Evolutionary conservation across 2,329 filamentous ascomycete genomes (phyloP).

Genomic region (Diaporthe batatas): DNA sequence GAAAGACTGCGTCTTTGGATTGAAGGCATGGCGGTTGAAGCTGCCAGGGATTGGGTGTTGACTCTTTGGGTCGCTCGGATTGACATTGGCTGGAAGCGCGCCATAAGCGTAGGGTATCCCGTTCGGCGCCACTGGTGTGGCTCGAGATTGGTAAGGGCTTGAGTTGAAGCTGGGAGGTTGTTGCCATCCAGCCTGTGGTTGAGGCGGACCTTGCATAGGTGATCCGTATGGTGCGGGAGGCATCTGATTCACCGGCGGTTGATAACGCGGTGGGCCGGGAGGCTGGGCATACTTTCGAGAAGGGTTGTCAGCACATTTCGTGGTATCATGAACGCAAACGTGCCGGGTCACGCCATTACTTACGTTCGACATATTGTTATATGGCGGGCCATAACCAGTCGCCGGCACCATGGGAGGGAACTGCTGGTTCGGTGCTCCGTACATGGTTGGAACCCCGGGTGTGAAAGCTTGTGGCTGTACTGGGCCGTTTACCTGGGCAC

Average conservation of each 20-base stretch:
- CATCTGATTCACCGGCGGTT: conserved; percentile 52
- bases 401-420: conserved; percentile 60
- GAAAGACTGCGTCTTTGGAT: conserved; percentile 94
- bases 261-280: conserved; percentile 52
- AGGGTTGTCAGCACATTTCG: conserved; percentile 7
- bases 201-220: conserved; percentile 50
- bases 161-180: conserved; percentile 49
- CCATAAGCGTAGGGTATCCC: conserved; percentile 80
- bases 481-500: conserved; percentile 49
- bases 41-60: conserved; percentile 89
- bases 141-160: conserved; percentile 47
- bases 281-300: conserved; percentile 54
- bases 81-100: conserved; percentile 78
- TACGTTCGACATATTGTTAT: conserved; percentile 60
- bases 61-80: conserved; percentile 78
- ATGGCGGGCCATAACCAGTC: conserved; percentile 59
- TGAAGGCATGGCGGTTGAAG: conserved; percentile 84
- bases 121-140: conserved; percentile 45
- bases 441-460: conserved; percentile 61
- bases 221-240: conserved; percentile 50
- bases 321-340: not conserved
- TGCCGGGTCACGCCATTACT: conserved; percentile 47
- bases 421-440: conserved; percentile 57
- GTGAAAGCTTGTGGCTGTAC: conserved; percentile 60
- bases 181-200: conserved; percentile 53